Evolutionary conservation across 2,329 filamentous ascomycete species (phyloP).

Genomic region (Colletotrichum sp.): DNA sequence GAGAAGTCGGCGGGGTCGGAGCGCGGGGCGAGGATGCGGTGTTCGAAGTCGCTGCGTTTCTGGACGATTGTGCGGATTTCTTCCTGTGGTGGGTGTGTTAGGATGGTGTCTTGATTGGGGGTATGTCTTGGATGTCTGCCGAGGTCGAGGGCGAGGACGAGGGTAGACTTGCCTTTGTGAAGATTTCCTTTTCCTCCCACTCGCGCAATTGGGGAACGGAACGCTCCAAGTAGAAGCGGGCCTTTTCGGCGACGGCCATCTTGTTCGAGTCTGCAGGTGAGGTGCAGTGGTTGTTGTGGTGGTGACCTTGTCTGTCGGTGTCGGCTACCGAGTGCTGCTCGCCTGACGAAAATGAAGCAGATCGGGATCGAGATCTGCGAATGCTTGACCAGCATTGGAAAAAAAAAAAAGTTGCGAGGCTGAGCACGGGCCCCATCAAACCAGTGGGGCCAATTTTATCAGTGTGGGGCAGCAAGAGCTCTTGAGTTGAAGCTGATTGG

Average conservation of each 20-base stretch:
- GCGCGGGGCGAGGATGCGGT: conserved; percentile 84
- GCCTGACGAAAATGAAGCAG: background rate
- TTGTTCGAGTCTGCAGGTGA: background rate
- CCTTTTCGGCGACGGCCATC: conserved; percentile 78
- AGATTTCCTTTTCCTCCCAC: conserved; percentile 90
- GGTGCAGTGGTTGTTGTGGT: background rate
- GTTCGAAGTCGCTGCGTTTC: conserved; percentile 92
- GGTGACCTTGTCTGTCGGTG: background rate
- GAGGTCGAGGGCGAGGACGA: conserved; percentile 1
- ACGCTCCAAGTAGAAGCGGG: conserved; percentile 92
- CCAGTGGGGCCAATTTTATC: background rate
- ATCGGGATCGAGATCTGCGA: background rate
- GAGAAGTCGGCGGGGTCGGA: conserved; percentile 80
- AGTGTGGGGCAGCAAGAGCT: background rate
- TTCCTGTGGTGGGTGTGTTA: conserved; percentile 56
- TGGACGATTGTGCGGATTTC: conserved; percentile 89
- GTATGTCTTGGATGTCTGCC: background rate
- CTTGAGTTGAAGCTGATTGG: background rate
- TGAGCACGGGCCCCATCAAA: conserved; percentile 7
- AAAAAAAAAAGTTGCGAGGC: conserved; percentile 26
- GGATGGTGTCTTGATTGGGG: background rate
- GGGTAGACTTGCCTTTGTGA: conserved; percentile 62
- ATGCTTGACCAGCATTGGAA: background rate
- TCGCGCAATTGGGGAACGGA: conserved; percentile 91
- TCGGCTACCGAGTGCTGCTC: background rate